These are phyloP conservation scores for Pyronema omphalodes DNA, from an alignment of 495 filamentous ascomycete genomes.

Conservation along the genomic window DNA sequence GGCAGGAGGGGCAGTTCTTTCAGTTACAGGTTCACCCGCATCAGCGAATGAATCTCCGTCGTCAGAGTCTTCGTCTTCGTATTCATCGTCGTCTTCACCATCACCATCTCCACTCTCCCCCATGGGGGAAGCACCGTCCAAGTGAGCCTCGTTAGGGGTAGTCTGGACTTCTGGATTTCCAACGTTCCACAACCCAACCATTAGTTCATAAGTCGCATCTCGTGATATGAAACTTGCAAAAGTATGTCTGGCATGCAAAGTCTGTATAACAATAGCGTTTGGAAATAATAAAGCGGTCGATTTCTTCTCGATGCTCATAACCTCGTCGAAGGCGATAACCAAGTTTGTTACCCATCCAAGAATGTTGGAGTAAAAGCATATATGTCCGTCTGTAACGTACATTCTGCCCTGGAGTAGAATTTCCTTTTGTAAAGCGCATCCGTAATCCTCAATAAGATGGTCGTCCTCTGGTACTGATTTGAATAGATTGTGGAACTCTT, in stretches of 20 bases:
- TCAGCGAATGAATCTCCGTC: constrained; percentile 54
- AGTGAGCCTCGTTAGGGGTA: constrained; percentile 66
- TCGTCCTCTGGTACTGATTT: constrained; percentile 95
- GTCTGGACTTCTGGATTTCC: constrained; percentile 80
- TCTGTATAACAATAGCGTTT: constrained; percentile 93
- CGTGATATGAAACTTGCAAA: constrained; percentile 89
- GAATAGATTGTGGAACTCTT: constrained; percentile 87
- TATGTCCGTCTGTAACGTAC: constrained; percentile 91
- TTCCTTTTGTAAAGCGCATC: constrained; percentile 85
- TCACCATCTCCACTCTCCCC: constrained; percentile 39
- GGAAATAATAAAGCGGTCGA: constrained; percentile 90
- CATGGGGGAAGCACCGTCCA: constrained; percentile 32
- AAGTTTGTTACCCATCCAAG: constrained; percentile 93
- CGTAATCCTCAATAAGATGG: constrained; percentile 96
- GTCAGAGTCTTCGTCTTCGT: constrained; percentile 36
- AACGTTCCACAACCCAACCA: constrained; percentile 96
- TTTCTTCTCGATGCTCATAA: constrained; percentile 91
- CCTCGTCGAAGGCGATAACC: constrained; percentile 95
- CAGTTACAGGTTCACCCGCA: constrained; percentile 51
- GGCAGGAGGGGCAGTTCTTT: constrained; percentile 38
- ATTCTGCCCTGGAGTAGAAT: constrained; percentile 87
- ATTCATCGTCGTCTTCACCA: constrained; percentile 44
- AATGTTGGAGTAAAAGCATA: constrained; percentile 98
- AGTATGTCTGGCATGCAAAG: constrained; percentile 80
- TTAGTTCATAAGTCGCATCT: constrained; percentile 89